A percentile compares a stretch with the other conserved stretches of the same genome.
These are phyloP conservation scores for Lichtheimia ramosa DNA, from an alignment of 371 early-diverging fungal genomes.

Conservation along the genomic window DNA sequence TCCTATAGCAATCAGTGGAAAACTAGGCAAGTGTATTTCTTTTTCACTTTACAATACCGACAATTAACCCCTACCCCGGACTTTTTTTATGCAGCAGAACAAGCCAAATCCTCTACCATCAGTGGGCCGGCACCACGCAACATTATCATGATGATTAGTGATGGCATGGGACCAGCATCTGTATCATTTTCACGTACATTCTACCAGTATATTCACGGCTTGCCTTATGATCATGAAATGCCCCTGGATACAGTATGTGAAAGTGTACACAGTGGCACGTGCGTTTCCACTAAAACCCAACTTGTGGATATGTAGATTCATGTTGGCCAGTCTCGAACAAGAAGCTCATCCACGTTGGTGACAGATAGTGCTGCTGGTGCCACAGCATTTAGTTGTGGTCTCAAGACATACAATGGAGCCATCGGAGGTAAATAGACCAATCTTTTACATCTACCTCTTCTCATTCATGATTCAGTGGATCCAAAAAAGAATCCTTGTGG, in stretches of 20 bases:
- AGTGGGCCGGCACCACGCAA: slow-evolving; percentile 42
- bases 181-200: slow-evolving; percentile 83
- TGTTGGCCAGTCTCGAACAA: slow-evolving; percentile 85
- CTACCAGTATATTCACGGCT: slow-evolving; percentile 53
- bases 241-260: slow-evolving; percentile 64
- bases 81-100: too few relatives aligned
- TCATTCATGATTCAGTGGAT: slow-evolving; percentile 36
- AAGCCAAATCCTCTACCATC: too few relatives aligned
- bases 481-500: slow-evolving; percentile 74
- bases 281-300: background rate
- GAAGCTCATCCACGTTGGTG: slow-evolving; percentile 74
- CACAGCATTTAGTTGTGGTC: slow-evolving; percentile 82
- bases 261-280: too few relatives aligned
- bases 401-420: slow-evolving; percentile 89
- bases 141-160: slow-evolving; percentile 89
- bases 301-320: slow-evolving; percentile 47
- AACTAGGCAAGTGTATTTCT: too few relatives aligned
- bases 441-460: background rate
- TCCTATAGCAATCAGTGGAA: background rate
- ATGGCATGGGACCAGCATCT: slow-evolving; percentile 90
- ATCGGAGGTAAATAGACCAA: slow-evolving; percentile 54
- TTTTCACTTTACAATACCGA: too few relatives aligned
- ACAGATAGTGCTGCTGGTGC: slow-evolving; percentile 97
- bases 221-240: slow-evolving; percentile 34
- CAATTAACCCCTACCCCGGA: too few relatives aligned